Evolutionary conservation across 768 basidiomycete genomes (phyloP), one percentile per base, ranked within the genome.

Genomic region (Chalciporus pseudorubinellus): DNA sequence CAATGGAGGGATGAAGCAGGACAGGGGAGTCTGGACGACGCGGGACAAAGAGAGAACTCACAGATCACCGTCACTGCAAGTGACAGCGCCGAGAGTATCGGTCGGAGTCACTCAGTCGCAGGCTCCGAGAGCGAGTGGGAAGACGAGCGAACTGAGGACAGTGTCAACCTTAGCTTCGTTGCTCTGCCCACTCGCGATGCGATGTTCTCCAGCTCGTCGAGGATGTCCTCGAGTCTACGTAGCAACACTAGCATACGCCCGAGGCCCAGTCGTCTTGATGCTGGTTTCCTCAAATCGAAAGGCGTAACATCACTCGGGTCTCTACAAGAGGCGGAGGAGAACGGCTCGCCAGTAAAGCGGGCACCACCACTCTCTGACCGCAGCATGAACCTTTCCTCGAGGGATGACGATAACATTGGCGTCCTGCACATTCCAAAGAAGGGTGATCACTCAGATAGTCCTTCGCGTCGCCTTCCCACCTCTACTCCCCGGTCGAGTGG

Each of bases 121-220:
- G 77, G 82, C 6, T 89, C 87, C 6, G 89, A 92, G 59, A 90
- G 86, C 65, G 90, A 93, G 50, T 92, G 91, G 90, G 90, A 92
- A 69, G 89, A 92, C 62, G 89, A 92, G 63, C 87, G 81, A 71
- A 89, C 87, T 1, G 89, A 93, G 8, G 89, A 89, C 44, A 89
- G 85, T 63, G 62, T 87, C 59, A 81, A 75, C 57, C 51, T 84
- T 53, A 83, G 77, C 63, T 76, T 82, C 62, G 54, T 73, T 49
- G 71, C 79, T 6, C 48, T 53, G 48, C 50, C 58, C 38, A 44
- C 18, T 46, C 49, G 39, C 52, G 44, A 36, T 36, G 34, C 34
- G n/a, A 36, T 36, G 34, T 36, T 36, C 34, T 36, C 34, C 34
- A 36, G 71, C 14, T 71, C 78, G 26, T 66, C 65, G 14, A 58